phyloP scores from a whole-genome alignment of 2,329 filamentous ascomycete species.

The Claviceps purpurea region DNA sequence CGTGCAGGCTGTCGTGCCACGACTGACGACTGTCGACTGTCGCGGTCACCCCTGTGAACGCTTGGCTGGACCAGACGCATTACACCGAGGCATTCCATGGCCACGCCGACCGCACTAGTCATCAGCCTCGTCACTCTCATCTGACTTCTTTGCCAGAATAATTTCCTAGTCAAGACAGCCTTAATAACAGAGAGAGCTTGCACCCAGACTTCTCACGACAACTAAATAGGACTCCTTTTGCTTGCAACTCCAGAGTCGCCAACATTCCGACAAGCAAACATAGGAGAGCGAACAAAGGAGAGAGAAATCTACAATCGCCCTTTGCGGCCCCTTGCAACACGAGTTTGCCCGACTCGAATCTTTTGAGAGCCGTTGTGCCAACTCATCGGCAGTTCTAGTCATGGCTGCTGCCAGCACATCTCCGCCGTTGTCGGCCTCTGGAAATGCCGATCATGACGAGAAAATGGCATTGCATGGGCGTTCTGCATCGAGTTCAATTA shows the following conservation, averaged over 20 bases:
- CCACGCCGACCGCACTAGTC: background rate
- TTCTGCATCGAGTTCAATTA: conserved; percentile 7
- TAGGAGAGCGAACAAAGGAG: background rate
- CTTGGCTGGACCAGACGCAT: background rate
- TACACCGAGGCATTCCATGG: background rate
- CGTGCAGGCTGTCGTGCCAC: background rate
- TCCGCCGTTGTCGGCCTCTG: conserved; percentile 18
- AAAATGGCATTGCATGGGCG: conserved; percentile 7
- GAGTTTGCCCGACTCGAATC: background rate
- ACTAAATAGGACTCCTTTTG: background rate
- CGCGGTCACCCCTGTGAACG: background rate
- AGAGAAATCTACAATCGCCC: background rate
- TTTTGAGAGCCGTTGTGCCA: background rate
- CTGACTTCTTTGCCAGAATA: background rate
- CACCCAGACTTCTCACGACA: background rate
- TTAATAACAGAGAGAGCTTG: background rate
- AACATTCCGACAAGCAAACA: background rate
- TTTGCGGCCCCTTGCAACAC: background rate
- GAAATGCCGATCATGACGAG: conserved; percentile 10
- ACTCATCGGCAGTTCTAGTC: conserved; percentile 6
- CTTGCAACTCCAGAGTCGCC: background rate
- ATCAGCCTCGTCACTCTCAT: background rate
- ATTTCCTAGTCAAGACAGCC: background rate
- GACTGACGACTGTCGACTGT: background rate
- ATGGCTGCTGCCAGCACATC: conserved; percentile 24